A percentile compares a stretch with the other conserved stretches of the same genome.
Evolutionary conservation across 495 filamentous ascomycete species (phyloP).

Genomic region (Aspergillus heteromorphus): DNA sequence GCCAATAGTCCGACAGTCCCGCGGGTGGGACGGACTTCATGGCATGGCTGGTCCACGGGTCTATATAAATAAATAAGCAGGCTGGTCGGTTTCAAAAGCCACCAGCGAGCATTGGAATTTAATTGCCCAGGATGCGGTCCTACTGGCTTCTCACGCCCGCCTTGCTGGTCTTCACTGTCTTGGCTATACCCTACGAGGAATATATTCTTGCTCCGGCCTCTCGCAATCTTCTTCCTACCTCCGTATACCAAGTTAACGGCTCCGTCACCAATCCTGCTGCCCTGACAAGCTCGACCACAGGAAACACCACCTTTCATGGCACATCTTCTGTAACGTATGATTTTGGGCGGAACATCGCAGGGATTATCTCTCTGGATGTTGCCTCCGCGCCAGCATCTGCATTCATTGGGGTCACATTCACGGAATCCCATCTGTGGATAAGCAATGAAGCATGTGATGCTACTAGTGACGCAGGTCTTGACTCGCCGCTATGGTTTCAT

Average conservation of each 20-base stretch:
- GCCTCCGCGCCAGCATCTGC: constrained; percentile 22
- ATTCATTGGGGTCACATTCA: constrained; percentile 39
- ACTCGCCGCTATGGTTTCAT: constrained; percentile 36
- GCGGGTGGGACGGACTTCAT: not conserved
- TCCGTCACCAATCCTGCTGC: constrained; percentile 1
- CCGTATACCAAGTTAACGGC: not conserved
- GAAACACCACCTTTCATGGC: constrained; percentile 24
- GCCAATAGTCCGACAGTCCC: not conserved
- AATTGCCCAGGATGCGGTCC: not conserved
- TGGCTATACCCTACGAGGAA: constrained; percentile 22
- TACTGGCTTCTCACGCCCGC: not conserved
- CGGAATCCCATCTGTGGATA: constrained; percentile 39
- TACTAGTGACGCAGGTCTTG: constrained; percentile 35
- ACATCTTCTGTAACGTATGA: constrained; percentile 40
- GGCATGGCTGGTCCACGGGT: not conserved
- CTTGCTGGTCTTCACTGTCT: not conserved
- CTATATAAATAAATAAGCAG: not conserved
- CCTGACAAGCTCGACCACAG: constrained; percentile 19
- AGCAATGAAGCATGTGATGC: constrained; percentile 35
- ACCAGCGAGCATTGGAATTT: not conserved
- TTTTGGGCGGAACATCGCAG: constrained; percentile 42
- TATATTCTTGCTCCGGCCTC: constrained; percentile 41
- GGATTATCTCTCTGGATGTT: constrained; percentile 33
- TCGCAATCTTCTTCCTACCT: constrained; percentile 19
- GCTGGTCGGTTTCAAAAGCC: not conserved